Conservation (phyloP, 192 early-diverging fungal genomes). For the Coemansia sp. region DNA sequence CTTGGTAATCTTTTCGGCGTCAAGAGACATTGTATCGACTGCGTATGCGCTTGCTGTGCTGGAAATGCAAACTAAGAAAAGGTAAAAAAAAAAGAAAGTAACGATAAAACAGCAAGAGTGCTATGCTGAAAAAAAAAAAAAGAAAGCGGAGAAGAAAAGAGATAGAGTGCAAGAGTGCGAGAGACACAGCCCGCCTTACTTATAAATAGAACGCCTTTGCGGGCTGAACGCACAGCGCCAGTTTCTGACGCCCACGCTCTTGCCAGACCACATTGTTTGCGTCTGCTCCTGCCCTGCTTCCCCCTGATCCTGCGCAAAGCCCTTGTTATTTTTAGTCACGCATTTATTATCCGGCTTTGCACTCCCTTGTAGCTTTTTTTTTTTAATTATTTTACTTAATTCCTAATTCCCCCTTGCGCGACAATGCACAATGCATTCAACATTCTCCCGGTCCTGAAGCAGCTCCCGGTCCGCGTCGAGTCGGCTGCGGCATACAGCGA, state of each 20-base stretch:
- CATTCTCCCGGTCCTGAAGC: constrained; percentile 70
- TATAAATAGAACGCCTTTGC: background rate
- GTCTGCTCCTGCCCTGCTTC: too few relatives aligned
- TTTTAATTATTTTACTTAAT: background rate
- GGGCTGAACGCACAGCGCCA: background rate
- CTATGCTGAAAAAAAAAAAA: background rate
- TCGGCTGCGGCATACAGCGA: constrained; percentile 69
- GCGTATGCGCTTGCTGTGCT: background rate
- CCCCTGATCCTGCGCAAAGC: background rate
- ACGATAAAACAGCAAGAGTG: background rate
- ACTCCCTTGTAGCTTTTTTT: too few relatives aligned
- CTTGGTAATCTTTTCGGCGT: constrained; percentile 35
- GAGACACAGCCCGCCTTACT: background rate
- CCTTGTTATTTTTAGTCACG: constrained; percentile 6
- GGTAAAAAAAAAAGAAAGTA: background rate
- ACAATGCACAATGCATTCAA: constrained; percentile 79
- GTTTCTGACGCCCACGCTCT: too few relatives aligned
- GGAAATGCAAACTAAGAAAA: constrained; percentile 1
- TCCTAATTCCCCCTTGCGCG: background rate
- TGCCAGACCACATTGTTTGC: too few relatives aligned
- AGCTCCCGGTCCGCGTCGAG: constrained; percentile 69
- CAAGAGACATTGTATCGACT: constrained; percentile 7
- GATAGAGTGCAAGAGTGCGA: background rate
- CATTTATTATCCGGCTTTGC: too few relatives aligned
- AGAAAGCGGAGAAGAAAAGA: constrained; percentile 9